Evolutionary conservation across 2,329 filamentous ascomycete genomes (phyloP), one percentile per base, ranked within the genome.

Genomic region (Pseudogymnoascus sp.): DNA sequence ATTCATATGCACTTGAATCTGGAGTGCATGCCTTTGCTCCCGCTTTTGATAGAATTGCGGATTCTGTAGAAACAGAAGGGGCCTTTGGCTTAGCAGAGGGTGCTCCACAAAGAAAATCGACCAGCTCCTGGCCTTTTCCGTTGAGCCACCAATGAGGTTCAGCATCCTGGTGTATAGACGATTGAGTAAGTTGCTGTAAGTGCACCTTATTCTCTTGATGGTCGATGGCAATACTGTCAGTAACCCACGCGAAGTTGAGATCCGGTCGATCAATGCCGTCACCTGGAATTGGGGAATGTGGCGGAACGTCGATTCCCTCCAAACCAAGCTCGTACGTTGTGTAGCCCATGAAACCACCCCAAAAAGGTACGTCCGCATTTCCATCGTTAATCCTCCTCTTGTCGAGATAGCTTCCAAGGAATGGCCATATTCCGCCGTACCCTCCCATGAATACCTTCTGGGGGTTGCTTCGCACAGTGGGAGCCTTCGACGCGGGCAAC

Each of bases 281-380:
- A 3, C 20, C 22, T 15, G 20, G 57, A 37, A 62, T 62, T 43
- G 61, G 61, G 65, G 68, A 65, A 28, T 67, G 64, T 33, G 74
- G 67, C 4, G 69, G 62, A 14, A 83, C 74, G 60, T 73, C 68
- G 59, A 81, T 81, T 4, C 75, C 79, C 66, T 80, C 77, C 2
- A 88, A 73, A 0, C 86, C 85, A 64, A 85, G 77, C 71, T 90
- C 87, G 63, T 90, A 89, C 0, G 85, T 86, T 15, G 85, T 80
- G 65, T 83, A 88, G 0, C 87, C 87, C 66, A 89, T 78, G 41
- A 89, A 79, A 0, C 87, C 87, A 62, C 86, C 87, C 84, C 85
- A 88, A 67, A 90, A 90, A 0, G 86, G 82, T 7, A 58, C 25
- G 1, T 73, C 64, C 3, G 58, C 38, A 63, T 71, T 69, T 1